phyloP scores from a whole-genome alignment of 306 rosid genomes.

The Corylus avellana region DNA sequence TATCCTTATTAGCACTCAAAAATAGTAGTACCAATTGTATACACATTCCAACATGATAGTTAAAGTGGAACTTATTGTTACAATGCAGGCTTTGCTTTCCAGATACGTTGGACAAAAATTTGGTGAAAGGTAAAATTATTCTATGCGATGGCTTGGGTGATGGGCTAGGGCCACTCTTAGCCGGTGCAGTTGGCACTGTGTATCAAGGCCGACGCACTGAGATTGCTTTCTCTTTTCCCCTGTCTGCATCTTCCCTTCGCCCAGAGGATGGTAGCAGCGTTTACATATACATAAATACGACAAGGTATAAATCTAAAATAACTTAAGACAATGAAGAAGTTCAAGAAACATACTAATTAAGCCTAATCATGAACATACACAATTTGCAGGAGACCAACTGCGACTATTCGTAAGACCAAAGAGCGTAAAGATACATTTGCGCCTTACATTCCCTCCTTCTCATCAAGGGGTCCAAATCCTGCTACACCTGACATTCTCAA shows the following conservation, averaged over 20 bases:
- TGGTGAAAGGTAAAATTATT: slow-evolving; percentile 52
- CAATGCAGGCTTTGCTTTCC: background rate
- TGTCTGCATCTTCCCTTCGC: slow-evolving; percentile 33
- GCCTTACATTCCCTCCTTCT: slow-evolving; percentile 28
- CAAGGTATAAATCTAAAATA: slow-evolving; percentile 14
- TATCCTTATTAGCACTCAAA: too few species aligned
- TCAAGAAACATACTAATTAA: background rate
- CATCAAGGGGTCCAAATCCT: slow-evolving; percentile 38
- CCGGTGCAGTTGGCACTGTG: slow-evolving; percentile 40
- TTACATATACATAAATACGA: slow-evolving; percentile 20
- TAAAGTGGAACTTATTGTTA: background rate
- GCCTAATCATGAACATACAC: background rate
- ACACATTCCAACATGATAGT: background rate
- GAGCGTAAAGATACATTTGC: slow-evolving; percentile 25
- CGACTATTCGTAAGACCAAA: slow-evolving; percentile 29
- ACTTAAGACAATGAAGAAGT: background rate
- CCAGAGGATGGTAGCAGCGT: background rate
- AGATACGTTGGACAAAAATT: slow-evolving; percentile 25
- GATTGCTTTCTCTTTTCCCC: background rate
- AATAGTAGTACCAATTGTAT: background rate
- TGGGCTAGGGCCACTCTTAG: background rate
- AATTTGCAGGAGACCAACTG: slow-evolving; percentile 17
- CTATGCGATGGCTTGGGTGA: slow-evolving; percentile 22
- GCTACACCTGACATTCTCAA: slow-evolving; percentile 24
- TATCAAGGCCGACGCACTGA: background rate